A percentile compares a stretch with the other conserved stretches of the same genome.
Conservation (phyloP, 2,329 filamentous ascomycete species). For the Macrophomina phaseolina region DNA sequence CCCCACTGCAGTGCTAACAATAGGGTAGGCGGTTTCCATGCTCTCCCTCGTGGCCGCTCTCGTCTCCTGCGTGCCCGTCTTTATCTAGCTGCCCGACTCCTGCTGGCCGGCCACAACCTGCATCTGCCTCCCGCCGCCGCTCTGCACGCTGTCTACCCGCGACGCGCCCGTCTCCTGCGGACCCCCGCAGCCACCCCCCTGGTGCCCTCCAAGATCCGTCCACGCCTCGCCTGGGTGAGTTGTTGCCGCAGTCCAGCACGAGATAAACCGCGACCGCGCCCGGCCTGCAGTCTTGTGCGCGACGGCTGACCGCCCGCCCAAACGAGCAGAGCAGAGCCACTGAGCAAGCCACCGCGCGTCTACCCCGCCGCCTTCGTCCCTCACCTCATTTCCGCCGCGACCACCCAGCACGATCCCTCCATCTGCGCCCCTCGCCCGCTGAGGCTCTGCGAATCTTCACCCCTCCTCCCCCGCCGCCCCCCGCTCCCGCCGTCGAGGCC, state of each 20-base stretch:
- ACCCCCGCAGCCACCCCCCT: conserved; percentile 24
- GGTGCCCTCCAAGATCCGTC: not conserved
- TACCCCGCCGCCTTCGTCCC: conserved; percentile 23
- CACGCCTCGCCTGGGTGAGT: conserved; percentile 16
- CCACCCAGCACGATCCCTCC: conserved; percentile 14
- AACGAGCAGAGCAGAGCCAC: conserved; percentile 14
- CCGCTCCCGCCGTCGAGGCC: not conserved
- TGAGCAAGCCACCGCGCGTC: conserved; percentile 15
- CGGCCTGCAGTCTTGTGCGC: not conserved
- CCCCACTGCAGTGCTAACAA: conserved; percentile 27
- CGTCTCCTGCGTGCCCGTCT: conserved; percentile 14
- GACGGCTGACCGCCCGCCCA: conserved; percentile 16
- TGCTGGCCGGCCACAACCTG: not conserved
- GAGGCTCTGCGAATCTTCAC: conserved; percentile 14
- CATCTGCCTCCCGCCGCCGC: not conserved
- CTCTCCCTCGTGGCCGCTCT: conserved; percentile 19
- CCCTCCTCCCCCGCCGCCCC: not conserved
- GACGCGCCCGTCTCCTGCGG: conserved; percentile 24
- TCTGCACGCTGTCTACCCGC: not conserved
- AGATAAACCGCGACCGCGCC: conserved; percentile 6
- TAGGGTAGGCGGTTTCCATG: conserved; percentile 21
- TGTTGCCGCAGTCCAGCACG: conserved; percentile 3
- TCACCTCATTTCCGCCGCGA: conserved; percentile 24
- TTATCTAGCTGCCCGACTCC: conserved; percentile 20
- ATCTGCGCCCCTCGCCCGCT: conserved; percentile 14